phyloP scores from a whole-genome alignment of 495 filamentous ascomycete genomes.

The Neurospora sp. region DNA sequence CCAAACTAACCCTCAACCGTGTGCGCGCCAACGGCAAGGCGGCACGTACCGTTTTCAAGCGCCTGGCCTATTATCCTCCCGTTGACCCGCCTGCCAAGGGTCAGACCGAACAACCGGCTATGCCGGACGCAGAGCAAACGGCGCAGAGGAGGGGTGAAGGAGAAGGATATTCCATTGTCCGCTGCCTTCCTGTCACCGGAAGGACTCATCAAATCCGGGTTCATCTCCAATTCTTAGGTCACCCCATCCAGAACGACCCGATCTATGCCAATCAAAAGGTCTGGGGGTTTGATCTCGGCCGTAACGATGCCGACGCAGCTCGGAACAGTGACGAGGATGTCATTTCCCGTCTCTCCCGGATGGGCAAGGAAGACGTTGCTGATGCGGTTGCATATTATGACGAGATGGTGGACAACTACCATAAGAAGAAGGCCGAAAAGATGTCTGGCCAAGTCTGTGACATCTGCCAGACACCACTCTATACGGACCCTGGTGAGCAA shows the following conservation, averaged over 20 bases:
- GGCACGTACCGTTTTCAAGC: slow-evolving; percentile 81
- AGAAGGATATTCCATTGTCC: slow-evolving; percentile 85
- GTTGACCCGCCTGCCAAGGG: slow-evolving; percentile 6
- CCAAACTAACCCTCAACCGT: slow-evolving; percentile 87
- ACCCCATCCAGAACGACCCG: slow-evolving; percentile 93
- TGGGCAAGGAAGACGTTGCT: slow-evolving; percentile 88
- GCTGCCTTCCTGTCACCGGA: slow-evolving; percentile 86
- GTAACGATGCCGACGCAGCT: slow-evolving; percentile 50
- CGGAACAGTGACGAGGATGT: slow-evolving; percentile 77
- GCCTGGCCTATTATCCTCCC: slow-evolving; percentile 76
- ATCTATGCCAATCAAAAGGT: slow-evolving; percentile 93
- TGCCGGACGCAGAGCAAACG: slow-evolving; percentile 7
- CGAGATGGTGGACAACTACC: slow-evolving; percentile 78
- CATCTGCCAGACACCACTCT: slow-evolving; percentile 76
- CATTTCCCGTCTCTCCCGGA: slow-evolving; percentile 69
- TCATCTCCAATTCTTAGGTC: slow-evolving; percentile 86
- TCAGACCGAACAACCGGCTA: slow-evolving; percentile 4
- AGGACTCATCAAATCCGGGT: slow-evolving; percentile 93
- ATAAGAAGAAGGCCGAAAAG: slow-evolving; percentile 79
- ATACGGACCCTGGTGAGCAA: slow-evolving; percentile 80
- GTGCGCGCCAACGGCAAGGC: slow-evolving; percentile 87
- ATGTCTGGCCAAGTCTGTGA: slow-evolving; percentile 77
- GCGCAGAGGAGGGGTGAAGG: slow-evolving; percentile 18
- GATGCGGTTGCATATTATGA: slow-evolving; percentile 90
- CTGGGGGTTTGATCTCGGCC: slow-evolving; percentile 72